Base-by-base conservation (phyloP, 1,284 basidiomycete species). In the Sanghuangporus baumii region DNA sequence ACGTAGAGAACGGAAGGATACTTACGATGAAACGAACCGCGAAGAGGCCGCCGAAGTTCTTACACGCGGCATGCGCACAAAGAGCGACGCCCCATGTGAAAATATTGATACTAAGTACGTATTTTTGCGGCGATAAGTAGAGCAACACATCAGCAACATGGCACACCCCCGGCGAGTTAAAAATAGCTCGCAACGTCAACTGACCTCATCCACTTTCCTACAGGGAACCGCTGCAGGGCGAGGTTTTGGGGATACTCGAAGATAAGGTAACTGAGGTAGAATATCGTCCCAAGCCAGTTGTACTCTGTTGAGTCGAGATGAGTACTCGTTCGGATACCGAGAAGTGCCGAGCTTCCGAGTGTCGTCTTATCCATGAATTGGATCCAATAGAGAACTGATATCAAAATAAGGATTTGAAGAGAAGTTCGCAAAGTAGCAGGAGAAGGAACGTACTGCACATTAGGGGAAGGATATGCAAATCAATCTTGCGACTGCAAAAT, bases 131-230 rank as follows among this genome's bases (percentile, higher is more conserved):
- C 43, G 43, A n/a, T 46, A 14, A n/a, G 26, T 31, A 31, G 26
- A 31, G 3, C 26, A 46, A 46, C 43, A 20, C 43, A 46, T 46
- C 43, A 46, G 20, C 9, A 46, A 31, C n/a, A 6, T 46, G 43
- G 43, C n/a, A 7, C 43, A 46, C 3, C 26, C n/a, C 59, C 11
- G 54, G 34, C 50, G 16, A 23, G 36, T 12, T 38, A 18, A 5
- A 46, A 31, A 43, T 31, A 47, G 34, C 51, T 50, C 20, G 36
- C 43, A 34, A 57, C 60, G 58, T 37, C 47, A 52, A 56, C 57
- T 66, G 16, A 80, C 85, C 85, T 88, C 85, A 92, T 88, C 89
- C 89, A 91, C 76, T 85, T 89, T 34, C 85, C 89, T 26, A 90
- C 86, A 0, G 88, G 89, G 66, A 90, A 85, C 20, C 82, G 79